phyloP scores from a whole-genome alignment of 805 yeast species.

The Ogataea trehalophila region DNA sequence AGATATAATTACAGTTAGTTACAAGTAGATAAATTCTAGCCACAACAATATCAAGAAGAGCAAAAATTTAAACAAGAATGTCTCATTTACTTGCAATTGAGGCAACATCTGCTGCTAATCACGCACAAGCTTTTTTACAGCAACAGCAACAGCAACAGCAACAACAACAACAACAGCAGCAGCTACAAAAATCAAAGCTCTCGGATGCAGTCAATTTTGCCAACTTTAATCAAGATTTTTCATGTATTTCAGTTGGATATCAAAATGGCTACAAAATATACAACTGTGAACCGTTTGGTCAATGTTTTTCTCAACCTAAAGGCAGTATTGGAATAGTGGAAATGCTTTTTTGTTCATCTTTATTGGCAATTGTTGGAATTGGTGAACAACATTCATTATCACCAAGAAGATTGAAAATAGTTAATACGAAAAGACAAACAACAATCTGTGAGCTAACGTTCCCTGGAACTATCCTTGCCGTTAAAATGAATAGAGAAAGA shows the following conservation, averaged over 20 bases:
- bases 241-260: slow-evolving; percentile 72
- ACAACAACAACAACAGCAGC: slow-evolving; percentile 1
- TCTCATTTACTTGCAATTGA: slow-evolving; percentile 20
- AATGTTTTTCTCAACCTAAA: slow-evolving; percentile 48
- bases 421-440: slow-evolving; percentile 69
- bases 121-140: slow-evolving; percentile 2
- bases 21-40: not conserved
- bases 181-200: slow-evolving; percentile 1
- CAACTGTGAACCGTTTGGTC: slow-evolving; percentile 82
- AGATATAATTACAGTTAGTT: too few relatives aligned
- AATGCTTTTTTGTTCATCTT: slow-evolving; percentile 85
- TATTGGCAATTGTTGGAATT: slow-evolving; percentile 77
- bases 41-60: not conserved
- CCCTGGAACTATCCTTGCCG: slow-evolving; percentile 71
- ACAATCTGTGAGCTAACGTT: slow-evolving; percentile 87
- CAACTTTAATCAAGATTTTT: slow-evolving; percentile 84
- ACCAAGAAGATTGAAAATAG: slow-evolving; percentile 78
- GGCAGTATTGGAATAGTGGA: slow-evolving; percentile 76
- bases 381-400: slow-evolving; percentile 71
- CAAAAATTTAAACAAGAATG: not conserved
- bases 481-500: slow-evolving; percentile 78
- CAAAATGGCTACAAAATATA: slow-evolving; percentile 64
- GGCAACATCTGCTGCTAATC: slow-evolving; percentile 14
- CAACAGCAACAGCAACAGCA: too few relatives aligned
- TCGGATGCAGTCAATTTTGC: slow-evolving; percentile 38